Base-by-base conservation (phyloP, 208 protist genomes). In the Trypanosoma lewisi region DNA sequence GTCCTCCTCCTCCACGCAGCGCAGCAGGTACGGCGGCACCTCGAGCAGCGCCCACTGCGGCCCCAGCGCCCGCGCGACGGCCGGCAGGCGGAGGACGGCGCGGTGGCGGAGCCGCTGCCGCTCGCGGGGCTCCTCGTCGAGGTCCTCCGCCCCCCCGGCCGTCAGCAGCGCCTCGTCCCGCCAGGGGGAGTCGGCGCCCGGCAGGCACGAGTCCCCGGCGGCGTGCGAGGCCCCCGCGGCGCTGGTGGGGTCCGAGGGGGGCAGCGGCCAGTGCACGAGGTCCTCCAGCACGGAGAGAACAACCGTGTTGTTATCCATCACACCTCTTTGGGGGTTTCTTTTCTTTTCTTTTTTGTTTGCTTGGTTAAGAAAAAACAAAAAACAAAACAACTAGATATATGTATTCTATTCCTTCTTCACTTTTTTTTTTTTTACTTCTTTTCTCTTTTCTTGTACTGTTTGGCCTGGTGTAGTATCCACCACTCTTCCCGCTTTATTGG, bases 1-100 rank as follows among this genome's bases (percentile, higher is more conserved):
- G 50, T 90, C 88, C 2, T 91, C 84, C 67, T 94, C 88, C 61
- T 90, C 78, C 0, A 82, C 47, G 52, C 85, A 89, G n/a, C 88
- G 84, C 33, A 91, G 57, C 0, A 94, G 54, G 50, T 89, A 94
- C 2, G 80, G 78, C n/a, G 89, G 64, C 28, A 91, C 70, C 70
- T 91, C 84, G 31, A 69, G 56, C 42, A 59, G 49, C 39, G 63
- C 64, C 83, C 87, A 91, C 25, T 74, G 70, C 16, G 55, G 44
- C 8, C 82, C 80, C 21, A 93, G 58, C 67, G 75, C 77, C 12
- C 60, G 63, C n/a, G 69, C 74, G 9, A 93, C 73, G 3, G 69
- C 58, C 4, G 82, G 81, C 17, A 93, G 74, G 27, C 75, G 76
- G 27, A 85, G 80, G 6, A 93, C 78, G 2, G 83, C 87, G 27